Conservation (phyloP, 139 green algal species). For the Tetraselmis striata region DNA sequence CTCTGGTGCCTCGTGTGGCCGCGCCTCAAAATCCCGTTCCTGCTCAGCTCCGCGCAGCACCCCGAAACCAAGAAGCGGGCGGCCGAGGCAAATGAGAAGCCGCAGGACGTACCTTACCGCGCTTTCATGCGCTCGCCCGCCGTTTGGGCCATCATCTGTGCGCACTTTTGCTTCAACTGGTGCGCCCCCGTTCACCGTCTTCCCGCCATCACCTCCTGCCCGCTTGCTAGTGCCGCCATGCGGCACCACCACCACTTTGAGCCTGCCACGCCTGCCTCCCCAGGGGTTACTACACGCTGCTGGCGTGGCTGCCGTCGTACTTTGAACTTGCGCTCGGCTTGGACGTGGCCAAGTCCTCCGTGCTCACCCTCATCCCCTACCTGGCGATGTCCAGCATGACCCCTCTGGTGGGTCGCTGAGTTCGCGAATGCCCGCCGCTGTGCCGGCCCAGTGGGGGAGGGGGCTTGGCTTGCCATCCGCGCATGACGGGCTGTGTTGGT, state of each 20-base stretch:
- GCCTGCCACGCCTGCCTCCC: conserved; percentile 21
- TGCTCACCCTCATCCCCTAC: conserved; percentile 80
- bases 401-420: conserved; percentile 39
- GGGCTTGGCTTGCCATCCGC: not conserved
- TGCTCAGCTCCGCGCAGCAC: not conserved
- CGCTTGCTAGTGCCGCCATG: not conserved
- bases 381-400: conserved; percentile 85
- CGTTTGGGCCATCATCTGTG: conserved; percentile 88
- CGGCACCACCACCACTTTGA: not conserved
- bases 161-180: conserved; percentile 99
- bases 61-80: not conserved
- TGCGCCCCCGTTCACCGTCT: conserved; percentile 11
- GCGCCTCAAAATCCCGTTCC: conserved; percentile 35
- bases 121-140: conserved; percentile 66
- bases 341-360: conserved; percentile 64
- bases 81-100: not conserved
- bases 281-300: conserved; percentile 86
- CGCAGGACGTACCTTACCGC: conserved; percentile 67
- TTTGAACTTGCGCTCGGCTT: conserved; percentile 88
- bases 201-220: not conserved
- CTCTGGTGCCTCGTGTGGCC: conserved; percentile 79
- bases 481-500: not conserved
- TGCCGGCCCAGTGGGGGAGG: no score
- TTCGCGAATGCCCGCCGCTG: no score
- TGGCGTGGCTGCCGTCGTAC: conserved; percentile 95